phyloP scores from a whole-genome alignment of 305 asterid genomes.

The Ajuga reptans region DNA sequence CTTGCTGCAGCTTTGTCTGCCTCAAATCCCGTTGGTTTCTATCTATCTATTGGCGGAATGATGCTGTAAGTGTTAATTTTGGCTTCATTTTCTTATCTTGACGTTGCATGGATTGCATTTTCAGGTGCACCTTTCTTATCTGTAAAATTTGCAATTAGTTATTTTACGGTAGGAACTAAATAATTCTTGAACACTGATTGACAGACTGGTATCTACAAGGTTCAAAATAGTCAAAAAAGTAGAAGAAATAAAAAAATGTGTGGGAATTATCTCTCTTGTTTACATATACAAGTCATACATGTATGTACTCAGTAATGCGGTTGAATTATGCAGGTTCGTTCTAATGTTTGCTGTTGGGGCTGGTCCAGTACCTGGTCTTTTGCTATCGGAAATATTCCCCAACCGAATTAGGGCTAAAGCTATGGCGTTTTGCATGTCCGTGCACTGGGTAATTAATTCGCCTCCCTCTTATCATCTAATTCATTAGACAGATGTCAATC shows the following conservation, averaged over 20 bases:
- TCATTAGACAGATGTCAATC: neutral
- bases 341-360: conserved; percentile 80
- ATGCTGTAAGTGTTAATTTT: conserved; percentile 54
- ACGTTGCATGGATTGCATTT: neutral
- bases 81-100: conserved; percentile 8
- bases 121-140: neutral
- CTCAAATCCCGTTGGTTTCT: conserved; percentile 38
- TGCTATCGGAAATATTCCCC: conserved; percentile 75
- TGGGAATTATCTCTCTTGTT: too few species aligned
- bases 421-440: conserved; percentile 84
- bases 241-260: too few species aligned
- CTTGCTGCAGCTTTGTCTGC: conserved; percentile 45
- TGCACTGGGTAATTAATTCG: conserved; percentile 67
- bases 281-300: too few species aligned
- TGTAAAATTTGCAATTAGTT: neutral
- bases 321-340: conserved; percentile 59
- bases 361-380: conserved; percentile 86
- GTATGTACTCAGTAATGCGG: neutral
- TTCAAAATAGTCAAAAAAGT: too few species aligned
- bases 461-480: neutral
- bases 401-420: conserved; percentile 82
- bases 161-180: too few species aligned
- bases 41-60: conserved; percentile 67
- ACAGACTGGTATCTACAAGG: too few species aligned
- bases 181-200: too few species aligned